Percentiles rank a stretch among this genome's conserved stretches.
Conservation (phyloP, 176 grass and related monocot genomes). For the Rhynchospora pubera region DNA sequence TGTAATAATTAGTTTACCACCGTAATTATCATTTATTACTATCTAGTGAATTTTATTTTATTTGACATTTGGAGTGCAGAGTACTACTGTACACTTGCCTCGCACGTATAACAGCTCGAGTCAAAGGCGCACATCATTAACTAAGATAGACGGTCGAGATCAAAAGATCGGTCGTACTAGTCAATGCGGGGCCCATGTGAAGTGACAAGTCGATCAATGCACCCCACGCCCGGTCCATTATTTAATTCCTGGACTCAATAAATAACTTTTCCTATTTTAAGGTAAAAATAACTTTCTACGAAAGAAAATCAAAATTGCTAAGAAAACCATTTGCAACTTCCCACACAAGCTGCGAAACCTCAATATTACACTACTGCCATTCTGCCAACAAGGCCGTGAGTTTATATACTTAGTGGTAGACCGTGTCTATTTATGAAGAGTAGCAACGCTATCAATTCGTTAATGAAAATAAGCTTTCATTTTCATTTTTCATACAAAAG, state of each 20-base stretch:
- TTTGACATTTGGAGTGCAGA: background rate
- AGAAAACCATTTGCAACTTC: background rate
- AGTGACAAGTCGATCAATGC: background rate
- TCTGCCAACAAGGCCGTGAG: background rate
- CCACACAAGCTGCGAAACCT: background rate
- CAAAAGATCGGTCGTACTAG: slow-evolving; percentile 6
- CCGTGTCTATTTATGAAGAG: background rate
- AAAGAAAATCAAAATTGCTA: background rate
- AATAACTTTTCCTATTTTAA: too few relatives aligned
- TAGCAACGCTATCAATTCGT: background rate
- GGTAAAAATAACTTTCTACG: too few relatives aligned
- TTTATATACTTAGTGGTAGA: background rate
- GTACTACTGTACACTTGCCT: background rate
- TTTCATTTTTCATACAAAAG: background rate
- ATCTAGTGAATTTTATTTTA: background rate
- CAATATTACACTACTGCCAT: background rate
- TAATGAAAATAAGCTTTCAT: background rate
- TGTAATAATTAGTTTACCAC: background rate
- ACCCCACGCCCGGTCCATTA: background rate
- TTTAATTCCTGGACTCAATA: background rate
- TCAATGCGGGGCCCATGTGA: slow-evolving; percentile 2
- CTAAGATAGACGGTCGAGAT: slow-evolving; percentile 7
- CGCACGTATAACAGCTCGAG: slow-evolving; percentile 1
- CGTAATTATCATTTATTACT: background rate
- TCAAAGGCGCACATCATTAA: background rate